Conservation (phyloP, 441 rosid genomes). For the Erysimum cheiri region DNA sequence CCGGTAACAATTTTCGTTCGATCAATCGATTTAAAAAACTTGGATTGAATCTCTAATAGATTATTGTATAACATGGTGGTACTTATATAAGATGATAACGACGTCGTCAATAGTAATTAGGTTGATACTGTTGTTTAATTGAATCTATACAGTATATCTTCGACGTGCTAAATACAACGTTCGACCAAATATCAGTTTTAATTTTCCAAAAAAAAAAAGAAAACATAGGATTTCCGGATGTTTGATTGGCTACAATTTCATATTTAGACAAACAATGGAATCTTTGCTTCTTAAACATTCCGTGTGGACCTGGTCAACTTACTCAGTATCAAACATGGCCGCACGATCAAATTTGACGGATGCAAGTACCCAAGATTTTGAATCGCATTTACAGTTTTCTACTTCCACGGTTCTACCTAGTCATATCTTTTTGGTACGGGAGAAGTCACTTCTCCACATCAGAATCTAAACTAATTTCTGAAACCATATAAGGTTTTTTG, state of each 20-base stretch:
- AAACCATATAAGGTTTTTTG: not conserved
- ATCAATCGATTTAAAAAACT: not conserved
- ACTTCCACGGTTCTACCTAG: not conserved
- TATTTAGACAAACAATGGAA: conserved; percentile 5
- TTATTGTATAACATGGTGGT: not conserved
- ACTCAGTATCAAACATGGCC: conserved; percentile 30
- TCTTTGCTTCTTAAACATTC: conserved; percentile 33
- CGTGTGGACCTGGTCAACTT: conserved; percentile 24
- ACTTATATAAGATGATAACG: not conserved
- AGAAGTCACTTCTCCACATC: not conserved
- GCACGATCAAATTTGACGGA: conserved; percentile 33
- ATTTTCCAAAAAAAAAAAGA: not conserved
- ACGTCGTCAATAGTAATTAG: conserved; percentile 23
- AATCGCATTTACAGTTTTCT: not conserved
- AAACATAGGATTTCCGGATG: not conserved
- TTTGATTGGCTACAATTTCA: not conserved
- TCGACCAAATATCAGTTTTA: conserved; percentile 12
- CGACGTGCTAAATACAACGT: conserved; percentile 40
- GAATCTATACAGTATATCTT: conserved; percentile 9
- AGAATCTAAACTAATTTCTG: conserved; percentile 2
- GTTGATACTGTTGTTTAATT: not conserved
- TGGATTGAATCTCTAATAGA: not conserved
- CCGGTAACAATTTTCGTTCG: not conserved
- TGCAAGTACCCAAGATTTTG: not conserved
- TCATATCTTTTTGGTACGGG: not conserved